Percentiles rank a stretch among this genome's conserved stretches.
Conservation (phyloP, 176 grass and related monocot species). For the Oryza punctata region DNA sequence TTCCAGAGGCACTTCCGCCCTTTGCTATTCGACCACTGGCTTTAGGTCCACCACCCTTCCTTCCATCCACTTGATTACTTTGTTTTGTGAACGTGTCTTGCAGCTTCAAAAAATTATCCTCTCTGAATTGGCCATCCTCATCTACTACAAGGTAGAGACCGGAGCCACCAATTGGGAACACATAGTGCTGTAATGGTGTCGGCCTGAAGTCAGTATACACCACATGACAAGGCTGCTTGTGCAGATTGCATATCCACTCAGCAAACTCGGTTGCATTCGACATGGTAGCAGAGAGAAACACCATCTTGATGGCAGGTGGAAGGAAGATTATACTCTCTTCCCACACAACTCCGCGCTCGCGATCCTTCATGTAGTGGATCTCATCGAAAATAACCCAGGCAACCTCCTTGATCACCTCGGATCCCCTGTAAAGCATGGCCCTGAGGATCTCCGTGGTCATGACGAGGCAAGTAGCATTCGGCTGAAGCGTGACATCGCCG, state of each 20-base stretch:
- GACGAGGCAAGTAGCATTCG: slow-evolving; percentile 90
- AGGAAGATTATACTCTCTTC: slow-evolving; percentile 98
- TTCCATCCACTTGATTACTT: slow-evolving; percentile 52
- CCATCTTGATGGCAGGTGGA: slow-evolving; percentile 96
- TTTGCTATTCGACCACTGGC: slow-evolving; percentile 72
- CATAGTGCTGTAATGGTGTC: slow-evolving; percentile 92
- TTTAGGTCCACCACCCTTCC: slow-evolving; percentile 58
- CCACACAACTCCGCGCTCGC: slow-evolving; percentile 94
- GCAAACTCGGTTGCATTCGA: slow-evolving; percentile 98
- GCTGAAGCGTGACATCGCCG: slow-evolving; percentile 88
- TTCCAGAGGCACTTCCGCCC: slow-evolving; percentile 70
- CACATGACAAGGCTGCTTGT: slow-evolving; percentile 95
- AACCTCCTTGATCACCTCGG: slow-evolving; percentile 96
- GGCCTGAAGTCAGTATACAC: slow-evolving; percentile 99
- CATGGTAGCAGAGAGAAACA: slow-evolving; percentile 97
- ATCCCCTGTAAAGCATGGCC: slow-evolving; percentile 96
- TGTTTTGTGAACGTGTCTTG: slow-evolving; percentile 82
- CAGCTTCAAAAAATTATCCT: slow-evolving; percentile 90
- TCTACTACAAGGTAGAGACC: slow-evolving; percentile 96
- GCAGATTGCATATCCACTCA: slow-evolving; percentile 95
- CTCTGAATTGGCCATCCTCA: slow-evolving; percentile 93
- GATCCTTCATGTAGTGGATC: slow-evolving; percentile 99
- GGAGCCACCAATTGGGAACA: slow-evolving; percentile 88
- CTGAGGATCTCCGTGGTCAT: slow-evolving; percentile 99
- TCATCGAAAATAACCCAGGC: slow-evolving; percentile 99